Evolutionary conservation across 139 green algal species (phyloP), one percentile per base, ranked within the genome.

Genomic region (Chlamydomonas sp.): DNA sequence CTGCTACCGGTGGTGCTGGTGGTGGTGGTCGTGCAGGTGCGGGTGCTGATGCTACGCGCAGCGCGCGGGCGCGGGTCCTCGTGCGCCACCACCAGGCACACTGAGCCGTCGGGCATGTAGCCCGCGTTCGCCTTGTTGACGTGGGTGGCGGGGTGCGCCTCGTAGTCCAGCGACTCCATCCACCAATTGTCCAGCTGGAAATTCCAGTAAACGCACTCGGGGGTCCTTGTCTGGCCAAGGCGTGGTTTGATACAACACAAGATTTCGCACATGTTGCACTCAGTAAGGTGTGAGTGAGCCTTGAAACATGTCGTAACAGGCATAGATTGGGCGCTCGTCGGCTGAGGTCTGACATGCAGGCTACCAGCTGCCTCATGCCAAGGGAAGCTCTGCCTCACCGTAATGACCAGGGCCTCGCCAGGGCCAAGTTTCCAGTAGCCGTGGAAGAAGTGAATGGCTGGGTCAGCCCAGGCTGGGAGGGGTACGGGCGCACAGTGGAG

Each of bases 131-230:
- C 66, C 69, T 89, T 89, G 85, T 89, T 89, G 77, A 78, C 76
- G 63, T 61, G 78, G 77, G 69, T 82, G n/a, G n/a, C 18, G 61
- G 69, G 77, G 86, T 90, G 83, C 1, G 63, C 66, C 5, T 69
- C 79, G 8, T 77, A 72, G 20, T 90, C 86, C 79, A 90, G n/a
- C 2, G 69, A 83, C 72, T 90, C 86, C 86, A 90, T 86, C 86
- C 78, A 86, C 62, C 31, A 78, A 49, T 86, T 86, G 71, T 86
- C 79, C 58, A 90, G 79, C 71, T 90, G 86, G 79, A 90, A 90
- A 63, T 90, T 90, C 79, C 79, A 90, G 86, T 86, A 90, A 4
- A 18, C 17, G 86, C 86, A 90, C 57, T 77, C 79, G 18, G 86
- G 86, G 6, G 79, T 79, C 1, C 68, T 89, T 3, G 68, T 68